Evolutionary conservation across 352 stramenopile genomes (phyloP), one percentile per base, ranked within the genome.

Genomic region (Chrysophaeum taylorii): DNA sequence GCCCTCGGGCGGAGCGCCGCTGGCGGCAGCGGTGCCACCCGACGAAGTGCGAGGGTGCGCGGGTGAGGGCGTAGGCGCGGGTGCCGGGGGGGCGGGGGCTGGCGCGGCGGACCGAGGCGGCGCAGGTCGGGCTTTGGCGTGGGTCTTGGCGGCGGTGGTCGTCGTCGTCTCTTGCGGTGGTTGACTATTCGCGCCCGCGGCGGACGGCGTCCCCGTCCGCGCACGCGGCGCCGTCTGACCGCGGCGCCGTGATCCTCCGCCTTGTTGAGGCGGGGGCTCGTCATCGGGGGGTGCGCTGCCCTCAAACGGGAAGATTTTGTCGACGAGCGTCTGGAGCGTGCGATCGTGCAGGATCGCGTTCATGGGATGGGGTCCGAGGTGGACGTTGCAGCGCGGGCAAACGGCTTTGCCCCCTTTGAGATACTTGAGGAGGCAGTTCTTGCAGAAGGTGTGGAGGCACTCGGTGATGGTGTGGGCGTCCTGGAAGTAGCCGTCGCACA

Each of bases 391-490:
- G 36, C 69, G 75, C 54, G 76, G 77, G 74, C 76, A 83, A 39
- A 73, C 74, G 33, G 54, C 72, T 31, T 71, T 48, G 0, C 76
- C 75, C 43, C 52, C 33, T 12, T 66, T 16, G 69, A 83, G 76
- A 12, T 73, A 72, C 41, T 76, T 60, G 54, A 79, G 69, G 33
- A 86, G 70, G 72, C 81, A 86, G 43, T 68, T 72, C 18, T 79
- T 72, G 66, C 81, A 86, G 75, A 86, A 86, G 38, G 75, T 80
- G 74, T 84, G 77, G 9, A 84, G 63, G 70, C 79, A 86, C 50
- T 85, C 80, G 4, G 73, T 63, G 31, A 86, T 79, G 5, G 81
- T 84, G 50, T 84, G 75, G 0, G 76, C 70, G 74, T 84, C 73
- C 1, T 76, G 70, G 66, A 79, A 84, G 60, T 84, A 84, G 41